Base-by-base conservation (phyloP, 257 asterid genomes). In the Sherardia arvensis region DNA sequence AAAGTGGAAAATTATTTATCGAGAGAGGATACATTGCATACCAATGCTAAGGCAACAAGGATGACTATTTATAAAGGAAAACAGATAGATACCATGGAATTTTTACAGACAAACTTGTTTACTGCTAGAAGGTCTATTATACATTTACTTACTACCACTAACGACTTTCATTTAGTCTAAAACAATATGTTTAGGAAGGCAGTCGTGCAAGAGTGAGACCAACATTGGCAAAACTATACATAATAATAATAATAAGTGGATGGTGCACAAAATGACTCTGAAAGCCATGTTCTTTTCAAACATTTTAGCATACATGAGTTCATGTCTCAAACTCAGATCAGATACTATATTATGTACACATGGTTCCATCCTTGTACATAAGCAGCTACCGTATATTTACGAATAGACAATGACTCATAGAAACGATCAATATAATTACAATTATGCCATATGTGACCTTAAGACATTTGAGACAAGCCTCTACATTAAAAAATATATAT, bases 1-100 rank as follows among this genome's bases (percentile, higher is more conserved):
- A 63, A 70, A 60, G 29, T 65, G 14, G 56, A 58, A 75, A 59
- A 60, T 14, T 36, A 29, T 26, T 33, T 20, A 17, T 53, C 51
- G 51, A 28, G 59, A 26, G 17, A 34, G 21, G n/a, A 47, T 38
- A 26, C 1, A 63, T 12, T 6, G 20, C 58, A 62, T 17, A 40
- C 17, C 4, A 62, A 15, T 25, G 25, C 43, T 40, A 40, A 38
- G 25, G 56, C 57, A 40, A 36, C 25, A 40, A 38, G 28, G 36
- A 56, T 18, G 18, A 57, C 23, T 28, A n/a, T 28, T 56, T n/a
- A 57, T 28, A 23, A 5, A 15, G 20, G 28, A 57, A 8, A 38
- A 38, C 56, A 38, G 25, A 38, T 23, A 40, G 55, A 15, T 26
- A 23, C 34, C 11, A 26, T 18, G 12, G 48, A n/a, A 40, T 40